phyloP scores from a whole-genome alignment of 148 eudicot species.

The Vaccinium vitisidaea region DNA sequence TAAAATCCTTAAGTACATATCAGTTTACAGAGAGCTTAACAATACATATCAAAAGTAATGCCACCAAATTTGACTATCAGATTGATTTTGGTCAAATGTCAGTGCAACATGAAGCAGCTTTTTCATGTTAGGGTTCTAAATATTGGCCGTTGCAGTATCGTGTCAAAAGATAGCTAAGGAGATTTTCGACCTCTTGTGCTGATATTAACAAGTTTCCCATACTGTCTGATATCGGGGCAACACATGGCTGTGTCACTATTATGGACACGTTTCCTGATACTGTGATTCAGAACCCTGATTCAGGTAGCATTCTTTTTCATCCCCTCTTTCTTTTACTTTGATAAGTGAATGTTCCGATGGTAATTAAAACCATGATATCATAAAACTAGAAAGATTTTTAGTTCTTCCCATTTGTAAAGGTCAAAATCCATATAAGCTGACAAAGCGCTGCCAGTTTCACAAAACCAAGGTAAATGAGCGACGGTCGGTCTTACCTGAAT shows the following conservation, averaged over 20 bases:
- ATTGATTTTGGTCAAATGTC: neutral
- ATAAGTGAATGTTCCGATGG: neutral
- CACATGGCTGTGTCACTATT: neutral
- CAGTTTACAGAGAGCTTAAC: neutral
- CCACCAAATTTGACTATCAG: neutral
- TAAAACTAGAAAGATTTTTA: neutral
- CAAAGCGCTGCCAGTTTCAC: neutral
- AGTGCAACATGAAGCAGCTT: neutral
- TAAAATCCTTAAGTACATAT: neutral
- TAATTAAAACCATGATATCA: neutral
- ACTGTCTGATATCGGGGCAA: neutral
- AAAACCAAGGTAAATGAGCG: neutral
- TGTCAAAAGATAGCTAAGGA: neutral
- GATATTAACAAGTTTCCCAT: neutral
- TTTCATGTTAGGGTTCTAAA: neutral
- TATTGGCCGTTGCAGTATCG: neutral
- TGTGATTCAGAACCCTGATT: neutral
- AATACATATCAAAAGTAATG: neutral
- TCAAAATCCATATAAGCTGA: neutral
- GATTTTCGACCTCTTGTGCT: neutral
- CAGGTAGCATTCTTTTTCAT: neutral
- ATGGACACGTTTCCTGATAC: neutral
- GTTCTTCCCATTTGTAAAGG: neutral
- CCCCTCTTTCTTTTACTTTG: neutral
- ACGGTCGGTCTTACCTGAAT: constrained; percentile 56